phyloP scores from a whole-genome alignment of 306 rosid genomes.

The Sesbania bispinosa region DNA sequence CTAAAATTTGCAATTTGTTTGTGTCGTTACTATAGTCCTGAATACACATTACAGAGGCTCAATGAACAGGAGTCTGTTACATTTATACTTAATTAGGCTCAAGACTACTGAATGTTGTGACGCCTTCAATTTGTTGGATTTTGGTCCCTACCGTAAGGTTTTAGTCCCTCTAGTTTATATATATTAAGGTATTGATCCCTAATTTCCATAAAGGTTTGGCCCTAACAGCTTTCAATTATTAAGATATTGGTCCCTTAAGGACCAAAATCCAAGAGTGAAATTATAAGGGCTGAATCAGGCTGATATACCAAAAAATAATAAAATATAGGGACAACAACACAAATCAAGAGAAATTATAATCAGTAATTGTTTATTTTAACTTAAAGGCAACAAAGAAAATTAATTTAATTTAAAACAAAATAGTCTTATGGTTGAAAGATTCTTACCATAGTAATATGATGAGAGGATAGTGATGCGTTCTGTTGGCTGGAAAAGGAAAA shows the following conservation, averaged over 20 bases:
- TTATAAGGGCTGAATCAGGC: neutral
- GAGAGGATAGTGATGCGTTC: conserved; percentile 86
- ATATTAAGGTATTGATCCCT: neutral
- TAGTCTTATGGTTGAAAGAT: neutral
- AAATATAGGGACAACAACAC: neutral
- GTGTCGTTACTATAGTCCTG: too few relatives aligned
- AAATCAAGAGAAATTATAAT: neutral
- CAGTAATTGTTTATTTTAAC: neutral
- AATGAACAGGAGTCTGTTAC: too few relatives aligned
- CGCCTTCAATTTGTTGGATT: neutral
- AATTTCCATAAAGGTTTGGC: neutral
- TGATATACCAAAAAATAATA: neutral
- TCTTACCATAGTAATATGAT: conserved; percentile 86
- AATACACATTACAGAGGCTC: too few relatives aligned
- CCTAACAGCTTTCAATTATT: neutral
- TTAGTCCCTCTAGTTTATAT: neutral
- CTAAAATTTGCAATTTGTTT: too few relatives aligned
- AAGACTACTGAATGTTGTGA: too few relatives aligned
- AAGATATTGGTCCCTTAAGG: neutral
- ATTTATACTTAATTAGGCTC: too few relatives aligned
- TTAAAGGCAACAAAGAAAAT: neutral
- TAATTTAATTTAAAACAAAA: too few relatives aligned
- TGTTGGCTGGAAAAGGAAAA: conserved; percentile 58
- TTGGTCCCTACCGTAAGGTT: neutral
- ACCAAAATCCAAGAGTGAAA: neutral